These are phyloP conservation scores for Dianthus caryophyllus DNA, from an alignment of 148 eudicot genomes.

Conservation along the genomic window DNA sequence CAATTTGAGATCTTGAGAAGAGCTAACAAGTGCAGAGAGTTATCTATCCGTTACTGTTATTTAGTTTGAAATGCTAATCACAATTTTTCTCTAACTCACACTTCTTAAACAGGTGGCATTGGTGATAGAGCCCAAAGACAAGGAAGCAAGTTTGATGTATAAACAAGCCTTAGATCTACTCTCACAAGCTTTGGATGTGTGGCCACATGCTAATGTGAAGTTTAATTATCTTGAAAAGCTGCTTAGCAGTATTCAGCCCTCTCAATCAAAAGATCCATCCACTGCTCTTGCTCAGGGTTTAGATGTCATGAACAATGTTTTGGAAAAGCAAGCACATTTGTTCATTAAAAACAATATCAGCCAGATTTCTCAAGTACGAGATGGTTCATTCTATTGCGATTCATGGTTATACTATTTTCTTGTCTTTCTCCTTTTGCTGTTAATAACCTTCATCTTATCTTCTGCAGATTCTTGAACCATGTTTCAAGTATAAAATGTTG, in stretches of 20 bases:
- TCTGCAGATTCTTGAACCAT: slow-evolving; percentile 92
- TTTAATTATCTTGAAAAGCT: slow-evolving; percentile 97
- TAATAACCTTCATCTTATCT: slow-evolving; percentile 18
- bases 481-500: slow-evolving; percentile 88
- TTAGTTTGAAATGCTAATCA: background rate
- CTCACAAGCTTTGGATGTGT: slow-evolving; percentile 95
- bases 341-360: slow-evolving; percentile 87
- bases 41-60: background rate
- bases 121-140: slow-evolving; percentile 98
- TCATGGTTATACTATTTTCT: slow-evolving; percentile 1
- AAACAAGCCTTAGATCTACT: slow-evolving; percentile 90
- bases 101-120: slow-evolving; percentile 61
- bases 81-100: background rate
- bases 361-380: slow-evolving; percentile 87
- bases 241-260: slow-evolving; percentile 78
- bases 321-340: slow-evolving; percentile 96
- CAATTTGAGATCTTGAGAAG: background rate
- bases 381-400: background rate
- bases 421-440: slow-evolving; percentile 3
- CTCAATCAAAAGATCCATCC: slow-evolving; percentile 97
- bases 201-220: slow-evolving; percentile 99
- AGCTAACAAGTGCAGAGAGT: background rate
- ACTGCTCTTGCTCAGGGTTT: slow-evolving; percentile 96
- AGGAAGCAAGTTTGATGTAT: slow-evolving; percentile 93
- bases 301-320: slow-evolving; percentile 96